Evolutionary conservation across 225 moss, liverwort and hornwort species (phyloP).

Genomic region (Pleurozium schreberi): DNA sequence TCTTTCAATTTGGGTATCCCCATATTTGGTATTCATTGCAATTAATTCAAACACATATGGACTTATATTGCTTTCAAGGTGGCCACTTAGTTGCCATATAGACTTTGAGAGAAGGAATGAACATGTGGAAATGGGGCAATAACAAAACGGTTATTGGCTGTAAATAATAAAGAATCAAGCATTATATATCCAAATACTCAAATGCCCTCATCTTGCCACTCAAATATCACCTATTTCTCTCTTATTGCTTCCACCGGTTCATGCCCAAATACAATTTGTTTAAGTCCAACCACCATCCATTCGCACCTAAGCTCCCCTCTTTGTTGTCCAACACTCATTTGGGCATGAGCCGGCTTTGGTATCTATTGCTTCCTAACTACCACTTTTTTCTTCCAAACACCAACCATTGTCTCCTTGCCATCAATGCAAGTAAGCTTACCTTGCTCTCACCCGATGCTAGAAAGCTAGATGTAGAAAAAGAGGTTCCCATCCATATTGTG

Average conservation of each 20-base stretch:
- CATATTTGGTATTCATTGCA: background rate
- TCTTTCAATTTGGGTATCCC: fast-evolving
- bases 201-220: fast-evolving
- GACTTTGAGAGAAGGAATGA: background rate
- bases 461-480: background rate
- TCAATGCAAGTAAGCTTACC: fast-evolving
- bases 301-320: fast-evolving
- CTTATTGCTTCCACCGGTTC: fast-evolving
- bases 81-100: background rate
- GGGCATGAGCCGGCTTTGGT: fast-evolving
- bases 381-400: background rate
- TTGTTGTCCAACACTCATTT: background rate
- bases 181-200: background rate
- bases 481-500: background rate
- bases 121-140: background rate
- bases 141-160: background rate
- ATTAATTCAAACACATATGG: background rate
- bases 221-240: background rate
- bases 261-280: background rate
- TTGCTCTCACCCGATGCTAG: fast-evolving
- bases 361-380: background rate
- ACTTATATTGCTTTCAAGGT: background rate
- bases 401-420: fast-evolving
- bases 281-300: background rate
- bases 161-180: background rate